Evolutionary conservation across 2,329 filamentous ascomycete genomes (phyloP).

Genomic region (Fusarium avenaceum): DNA sequence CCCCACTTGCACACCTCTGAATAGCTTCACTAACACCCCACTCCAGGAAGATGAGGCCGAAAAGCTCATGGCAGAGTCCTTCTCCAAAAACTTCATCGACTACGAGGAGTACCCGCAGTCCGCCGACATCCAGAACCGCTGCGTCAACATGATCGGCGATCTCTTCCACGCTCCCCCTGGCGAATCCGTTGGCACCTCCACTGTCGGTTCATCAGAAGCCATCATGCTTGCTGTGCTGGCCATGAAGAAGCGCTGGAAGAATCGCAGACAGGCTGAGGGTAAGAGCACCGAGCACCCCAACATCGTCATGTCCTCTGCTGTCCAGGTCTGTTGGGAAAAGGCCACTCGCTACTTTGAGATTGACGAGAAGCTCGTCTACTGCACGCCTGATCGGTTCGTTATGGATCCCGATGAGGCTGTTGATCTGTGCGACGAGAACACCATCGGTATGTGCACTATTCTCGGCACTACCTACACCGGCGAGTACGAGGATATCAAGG

Average conservation of each 20-base stretch:
- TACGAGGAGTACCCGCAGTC: constrained; percentile 88
- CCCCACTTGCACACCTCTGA: constrained; percentile 16
- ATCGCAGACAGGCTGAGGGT: constrained; percentile 84
- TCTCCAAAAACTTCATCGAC: constrained; percentile 96
- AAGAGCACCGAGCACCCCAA: constrained; percentile 87
- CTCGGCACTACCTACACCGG: constrained; percentile 95
- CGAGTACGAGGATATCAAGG: constrained; percentile 94
- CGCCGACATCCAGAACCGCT: constrained; percentile 91
- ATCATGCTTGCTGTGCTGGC: constrained; percentile 87
- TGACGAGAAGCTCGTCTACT: constrained; percentile 85
- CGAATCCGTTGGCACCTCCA: constrained; percentile 86
- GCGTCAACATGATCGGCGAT: constrained; percentile 89
- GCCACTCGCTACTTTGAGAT: constrained; percentile 90
- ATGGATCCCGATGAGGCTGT: constrained; percentile 75
- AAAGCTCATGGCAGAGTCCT: constrained; percentile 92
- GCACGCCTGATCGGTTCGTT: constrained; percentile 71
- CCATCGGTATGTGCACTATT: constrained; percentile 92
- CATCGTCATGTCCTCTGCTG: constrained; percentile 94
- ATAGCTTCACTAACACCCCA: constrained; percentile 37
- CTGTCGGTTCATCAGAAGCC: constrained; percentile 89
- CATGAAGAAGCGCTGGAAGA: constrained; percentile 97
- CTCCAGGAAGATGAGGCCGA: constrained; percentile 89
- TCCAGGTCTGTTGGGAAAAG: constrained; percentile 99
- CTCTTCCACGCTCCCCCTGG: constrained; percentile 85
- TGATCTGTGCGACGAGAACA: constrained; percentile 74